Percentiles rank a stretch among this genome's conserved stretches.
Evolutionary conservation across 2,329 filamentous ascomycete genomes (phyloP).

Genomic region (Fusarium secorum): DNA sequence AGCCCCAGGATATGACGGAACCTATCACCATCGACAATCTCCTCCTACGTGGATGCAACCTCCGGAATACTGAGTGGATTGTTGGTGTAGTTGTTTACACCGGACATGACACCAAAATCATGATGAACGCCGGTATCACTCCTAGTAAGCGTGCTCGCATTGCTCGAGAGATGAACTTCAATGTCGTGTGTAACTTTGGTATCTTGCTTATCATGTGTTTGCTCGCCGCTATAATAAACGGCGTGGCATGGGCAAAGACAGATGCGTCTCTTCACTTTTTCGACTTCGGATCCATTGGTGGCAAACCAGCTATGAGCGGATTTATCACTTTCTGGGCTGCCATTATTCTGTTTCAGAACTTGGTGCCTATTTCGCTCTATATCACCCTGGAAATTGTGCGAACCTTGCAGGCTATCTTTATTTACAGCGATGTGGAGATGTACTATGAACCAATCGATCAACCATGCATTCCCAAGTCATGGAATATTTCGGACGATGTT

Average conservation of each 20-base stretch:
- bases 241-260: conserved; percentile 77
- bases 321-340: conserved; percentile 98
- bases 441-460: conserved; percentile 96
- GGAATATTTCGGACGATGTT: conserved; percentile 98
- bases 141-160: conserved; percentile 93
- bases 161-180: conserved; percentile 93
- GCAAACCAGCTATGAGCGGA: conserved; percentile 77
- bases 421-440: conserved; percentile 95
- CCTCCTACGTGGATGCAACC: conserved; percentile 88
- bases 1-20: conserved; percentile 82
- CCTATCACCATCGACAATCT: conserved; percentile 95
- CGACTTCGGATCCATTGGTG: conserved; percentile 84
- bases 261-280: conserved; percentile 82
- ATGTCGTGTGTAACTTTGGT: conserved; percentile 95
- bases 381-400: conserved; percentile 97
- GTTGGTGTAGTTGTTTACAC: conserved; percentile 94
- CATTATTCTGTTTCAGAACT: conserved; percentile 95
- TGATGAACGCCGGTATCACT: conserved; percentile 97
- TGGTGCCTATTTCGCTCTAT: conserved; percentile 97
- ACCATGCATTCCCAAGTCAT: conserved; percentile 95
- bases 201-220: conserved; percentile 91
- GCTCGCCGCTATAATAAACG: conserved; percentile 83
- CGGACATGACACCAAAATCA: conserved; percentile 96
- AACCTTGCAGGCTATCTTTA: conserved; percentile 93
- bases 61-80: conserved; percentile 96